Evolutionary conservation across 345 rosid species (phyloP).

Genomic region (Arabidopsis suecica): DNA sequence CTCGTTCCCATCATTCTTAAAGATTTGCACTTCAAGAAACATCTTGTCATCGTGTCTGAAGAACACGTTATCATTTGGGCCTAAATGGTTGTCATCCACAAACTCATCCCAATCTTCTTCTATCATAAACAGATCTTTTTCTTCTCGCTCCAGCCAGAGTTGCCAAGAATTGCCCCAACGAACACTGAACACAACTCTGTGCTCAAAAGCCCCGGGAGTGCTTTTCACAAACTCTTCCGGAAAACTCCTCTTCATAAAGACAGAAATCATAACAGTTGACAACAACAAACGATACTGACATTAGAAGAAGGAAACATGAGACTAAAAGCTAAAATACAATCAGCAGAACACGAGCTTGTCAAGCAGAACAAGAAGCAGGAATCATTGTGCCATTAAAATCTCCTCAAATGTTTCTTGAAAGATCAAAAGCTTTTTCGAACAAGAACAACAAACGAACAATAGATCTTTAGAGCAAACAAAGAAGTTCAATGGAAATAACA

Average conservation of each 20-base stretch:
- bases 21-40: constrained; percentile 26
- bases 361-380: constrained; percentile 1
- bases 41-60: constrained; percentile 28
- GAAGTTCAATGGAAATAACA: not conserved
- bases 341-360: not conserved
- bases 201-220: not conserved
- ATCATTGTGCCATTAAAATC: not conserved
- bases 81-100: constrained; percentile 26
- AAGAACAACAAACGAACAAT: not conserved
- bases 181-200: constrained; percentile 33
- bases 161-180: constrained; percentile 38
- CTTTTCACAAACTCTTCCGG: constrained; percentile 35
- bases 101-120: constrained; percentile 44
- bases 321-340: not conserved
- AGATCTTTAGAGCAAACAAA: not conserved
- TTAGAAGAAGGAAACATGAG: constrained; percentile 12
- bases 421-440: not conserved
- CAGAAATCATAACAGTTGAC: constrained; percentile 20
- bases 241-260: constrained; percentile 34
- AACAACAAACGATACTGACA: constrained; percentile 8
- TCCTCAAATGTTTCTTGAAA: not conserved
- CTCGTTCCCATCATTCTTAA: constrained; percentile 11
- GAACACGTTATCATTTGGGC: constrained; percentile 19
- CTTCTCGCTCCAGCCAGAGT: constrained; percentile 26
- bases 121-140: constrained; percentile 11